Evolutionary conservation across 371 early-diverging fungal species (phyloP).

Genomic region (Homolaphlyctis polyrhiza): DNA sequence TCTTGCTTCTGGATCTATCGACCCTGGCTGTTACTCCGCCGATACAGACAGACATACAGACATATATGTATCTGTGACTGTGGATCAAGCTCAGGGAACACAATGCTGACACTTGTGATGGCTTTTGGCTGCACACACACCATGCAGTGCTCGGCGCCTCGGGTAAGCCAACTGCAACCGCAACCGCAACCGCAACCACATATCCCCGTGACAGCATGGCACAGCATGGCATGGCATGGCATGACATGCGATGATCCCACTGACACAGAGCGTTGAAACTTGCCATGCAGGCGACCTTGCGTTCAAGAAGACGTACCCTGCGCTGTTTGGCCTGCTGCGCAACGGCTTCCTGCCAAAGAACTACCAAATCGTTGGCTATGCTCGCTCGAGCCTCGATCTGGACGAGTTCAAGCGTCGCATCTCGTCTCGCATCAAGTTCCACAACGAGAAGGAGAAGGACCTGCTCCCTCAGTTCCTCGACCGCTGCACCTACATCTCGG

Average conservation of each 20-base stretch:
- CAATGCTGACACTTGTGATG: too few relatives aligned
- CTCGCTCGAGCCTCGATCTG: constrained; percentile 77
- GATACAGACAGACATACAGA: too few relatives aligned
- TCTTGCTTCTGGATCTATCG: too few relatives aligned
- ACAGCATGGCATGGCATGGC: too few relatives aligned
- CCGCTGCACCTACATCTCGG: constrained; percentile 76
- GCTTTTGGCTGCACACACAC: too few relatives aligned
- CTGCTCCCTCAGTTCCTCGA: constrained; percentile 67
- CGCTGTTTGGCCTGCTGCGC: constrained; percentile 81
- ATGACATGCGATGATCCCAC: too few relatives aligned
- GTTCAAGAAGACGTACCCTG: constrained; percentile 97
- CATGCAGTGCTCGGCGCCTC: neutral
- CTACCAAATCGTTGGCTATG: constrained; percentile 89
- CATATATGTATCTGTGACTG: too few relatives aligned
- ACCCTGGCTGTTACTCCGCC: too few relatives aligned
- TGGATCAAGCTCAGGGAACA: too few relatives aligned
- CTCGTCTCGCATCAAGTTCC: constrained; percentile 59
- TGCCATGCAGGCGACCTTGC: constrained; percentile 74
- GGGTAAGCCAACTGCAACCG: neutral
- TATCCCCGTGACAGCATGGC: too few relatives aligned
- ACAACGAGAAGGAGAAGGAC: constrained; percentile 43
- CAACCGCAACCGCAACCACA: too few relatives aligned
- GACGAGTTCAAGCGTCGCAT: constrained; percentile 74
- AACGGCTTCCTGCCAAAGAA: constrained; percentile 71
- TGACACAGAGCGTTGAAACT: too few relatives aligned